Evolutionary conservation across 192 early-diverging fungal species (phyloP).

Genomic region (Geranomyces michiganensis): DNA sequence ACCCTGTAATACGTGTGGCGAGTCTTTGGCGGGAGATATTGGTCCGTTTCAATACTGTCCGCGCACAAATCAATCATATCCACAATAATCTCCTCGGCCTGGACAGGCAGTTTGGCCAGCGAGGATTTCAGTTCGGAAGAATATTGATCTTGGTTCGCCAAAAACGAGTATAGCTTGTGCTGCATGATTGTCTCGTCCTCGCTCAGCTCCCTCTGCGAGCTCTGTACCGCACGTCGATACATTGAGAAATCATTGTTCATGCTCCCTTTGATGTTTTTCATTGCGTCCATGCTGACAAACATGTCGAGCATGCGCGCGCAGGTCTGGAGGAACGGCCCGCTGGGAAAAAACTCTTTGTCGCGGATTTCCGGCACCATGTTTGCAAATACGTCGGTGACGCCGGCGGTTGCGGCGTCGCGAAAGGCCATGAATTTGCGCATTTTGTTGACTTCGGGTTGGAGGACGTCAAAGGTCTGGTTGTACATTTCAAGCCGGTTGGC

Average conservation of each 20-base stretch:
- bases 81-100: constrained; percentile 47
- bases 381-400: constrained; percentile 42
- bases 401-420: constrained; percentile 32
- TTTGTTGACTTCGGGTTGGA: constrained; percentile 45
- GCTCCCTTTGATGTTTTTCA: constrained; percentile 58
- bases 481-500: constrained; percentile 38
- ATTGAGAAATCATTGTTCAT: constrained; percentile 65
- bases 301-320: constrained; percentile 47
- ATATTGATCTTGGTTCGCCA: constrained; percentile 51
- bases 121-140: constrained; percentile 42
- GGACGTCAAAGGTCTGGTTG: constrained; percentile 37
- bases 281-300: constrained; percentile 50
- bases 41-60: constrained; percentile 41
- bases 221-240: constrained; percentile 44
- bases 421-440: constrained; percentile 54
- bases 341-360: constrained; percentile 43
- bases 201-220: constrained; percentile 16
- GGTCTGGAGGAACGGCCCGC: constrained; percentile 36
- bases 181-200: constrained; percentile 38
- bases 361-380: constrained; percentile 37
- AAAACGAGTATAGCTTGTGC: constrained; percentile 46
- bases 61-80: constrained; percentile 50
- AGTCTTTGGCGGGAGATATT: constrained; percentile 34
- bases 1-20: constrained; percentile 47
- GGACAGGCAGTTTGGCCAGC: constrained; percentile 28